Percentiles rank a stretch among this genome's conserved stretches.
Conservation (phyloP, 352 stramenopile species). For the Globisporangium apiculatum region DNA sequence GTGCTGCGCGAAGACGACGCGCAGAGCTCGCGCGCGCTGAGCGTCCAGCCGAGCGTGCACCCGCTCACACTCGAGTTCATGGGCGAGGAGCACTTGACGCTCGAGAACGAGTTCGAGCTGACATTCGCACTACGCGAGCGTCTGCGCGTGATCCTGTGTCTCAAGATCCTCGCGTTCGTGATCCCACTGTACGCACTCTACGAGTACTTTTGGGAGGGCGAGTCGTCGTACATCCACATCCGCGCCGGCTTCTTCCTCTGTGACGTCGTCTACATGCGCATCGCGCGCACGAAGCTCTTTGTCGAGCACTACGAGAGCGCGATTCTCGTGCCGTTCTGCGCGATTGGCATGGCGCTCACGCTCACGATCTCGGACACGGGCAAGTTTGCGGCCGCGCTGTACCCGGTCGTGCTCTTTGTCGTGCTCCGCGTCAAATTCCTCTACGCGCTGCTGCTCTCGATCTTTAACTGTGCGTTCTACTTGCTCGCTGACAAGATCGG, state of each 20-base stretch:
- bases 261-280: slow-evolving; percentile 63
- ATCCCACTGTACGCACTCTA: slow-evolving; percentile 69
- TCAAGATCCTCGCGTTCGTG: slow-evolving; percentile 68
- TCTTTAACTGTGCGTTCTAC: slow-evolving; percentile 82
- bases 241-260: slow-evolving; percentile 61
- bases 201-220: slow-evolving; percentile 55
- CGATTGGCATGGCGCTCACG: slow-evolving; percentile 69
- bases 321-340: slow-evolving; percentile 63
- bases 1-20: slow-evolving; percentile 59
- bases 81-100: slow-evolving; percentile 70
- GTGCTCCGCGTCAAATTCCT: slow-evolving; percentile 84
- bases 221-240: slow-evolving; percentile 59
- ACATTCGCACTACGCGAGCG: slow-evolving; percentile 68
- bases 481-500: slow-evolving; percentile 49
- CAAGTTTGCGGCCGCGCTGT: slow-evolving; percentile 75
- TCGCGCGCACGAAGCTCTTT: slow-evolving; percentile 62
- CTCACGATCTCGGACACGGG: slow-evolving; percentile 79
- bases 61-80: slow-evolving; percentile 81
- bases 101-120: slow-evolving; percentile 70
- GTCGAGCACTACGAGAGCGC: slow-evolving; percentile 67
- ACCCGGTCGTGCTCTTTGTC: slow-evolving; percentile 73
- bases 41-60: slow-evolving; percentile 62
- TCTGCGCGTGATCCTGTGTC: slow-evolving; percentile 51
- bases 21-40: slow-evolving; percentile 50
- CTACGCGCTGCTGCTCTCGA: slow-evolving; percentile 59